Conservation (phyloP, 75 land plant species). For the Pseudotsuga menziesii region DNA sequence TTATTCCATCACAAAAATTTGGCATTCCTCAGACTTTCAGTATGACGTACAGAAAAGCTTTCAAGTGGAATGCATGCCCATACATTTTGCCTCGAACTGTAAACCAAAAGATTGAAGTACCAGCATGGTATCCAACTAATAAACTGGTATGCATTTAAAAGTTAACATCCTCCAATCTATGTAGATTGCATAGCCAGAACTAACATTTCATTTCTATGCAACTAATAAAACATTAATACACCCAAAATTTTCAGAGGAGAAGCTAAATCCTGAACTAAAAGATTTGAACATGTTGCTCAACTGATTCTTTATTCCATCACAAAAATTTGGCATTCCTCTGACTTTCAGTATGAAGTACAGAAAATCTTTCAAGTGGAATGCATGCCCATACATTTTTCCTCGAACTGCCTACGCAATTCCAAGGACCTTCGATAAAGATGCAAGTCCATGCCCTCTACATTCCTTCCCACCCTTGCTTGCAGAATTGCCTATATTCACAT, state of each 20-base stretch:
- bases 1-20: too few relatives aligned
- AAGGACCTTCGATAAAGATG: slow-evolving; percentile 65
- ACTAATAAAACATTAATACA: background rate
- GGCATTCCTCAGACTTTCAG: too few relatives aligned
- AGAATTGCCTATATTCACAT: too few relatives aligned
- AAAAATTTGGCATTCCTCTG: background rate
- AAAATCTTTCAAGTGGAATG: background rate
- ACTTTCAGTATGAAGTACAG: background rate
- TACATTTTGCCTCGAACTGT: too few relatives aligned
- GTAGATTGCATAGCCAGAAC: background rate
- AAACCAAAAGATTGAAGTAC: too few relatives aligned
- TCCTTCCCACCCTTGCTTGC: slow-evolving; percentile 74
- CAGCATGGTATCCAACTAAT: too few relatives aligned
- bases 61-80: too few relatives aligned
- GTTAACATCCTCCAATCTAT: background rate
- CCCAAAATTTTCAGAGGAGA: background rate
- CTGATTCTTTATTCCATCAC: background rate
- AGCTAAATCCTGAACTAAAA: background rate
- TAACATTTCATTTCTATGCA: background rate
- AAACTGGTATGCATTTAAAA: too few relatives aligned
- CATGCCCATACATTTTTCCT: slow-evolving; percentile 18
- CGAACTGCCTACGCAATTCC: slow-evolving; percentile 51
- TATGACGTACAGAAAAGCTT: too few relatives aligned
- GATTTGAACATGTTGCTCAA: background rate
- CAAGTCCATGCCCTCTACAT: slow-evolving; percentile 79